phyloP scores from a whole-genome alignment of 1,284 basidiomycete species.

The Pascua guehoae region DNA sequence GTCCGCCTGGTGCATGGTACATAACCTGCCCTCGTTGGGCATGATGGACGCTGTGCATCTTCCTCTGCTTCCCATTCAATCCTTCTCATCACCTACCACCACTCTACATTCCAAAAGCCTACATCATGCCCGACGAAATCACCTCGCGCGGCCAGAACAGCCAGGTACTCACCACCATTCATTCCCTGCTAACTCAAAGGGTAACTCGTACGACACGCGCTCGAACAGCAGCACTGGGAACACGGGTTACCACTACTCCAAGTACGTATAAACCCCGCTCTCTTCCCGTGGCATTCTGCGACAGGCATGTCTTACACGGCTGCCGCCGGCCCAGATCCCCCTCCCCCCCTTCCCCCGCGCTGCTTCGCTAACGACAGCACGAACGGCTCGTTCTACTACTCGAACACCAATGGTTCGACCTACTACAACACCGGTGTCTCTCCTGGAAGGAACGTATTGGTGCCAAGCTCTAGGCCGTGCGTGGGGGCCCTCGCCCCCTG shows the following conservation, averaged over 20 bases:
- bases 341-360: background rate
- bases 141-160: conserved; percentile 56
- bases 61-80: background rate
- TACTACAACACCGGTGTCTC: conserved; percentile 58
- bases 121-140: conserved; percentile 25
- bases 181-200: conserved; percentile 41
- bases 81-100: background rate
- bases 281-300: no score
- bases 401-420: conserved; percentile 59
- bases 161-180: conserved; percentile 46
- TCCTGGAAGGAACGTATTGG: no score
- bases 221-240: conserved; percentile 47
- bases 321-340: no score
- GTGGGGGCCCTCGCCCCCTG: no score
- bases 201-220: conserved; percentile 59
- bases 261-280: conserved; percentile 45
- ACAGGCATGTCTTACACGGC: no score
- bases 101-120: background rate
- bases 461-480: no score
- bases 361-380: conserved; percentile 9
- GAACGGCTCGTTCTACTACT: conserved; percentile 60
- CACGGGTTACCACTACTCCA: conserved; percentile 60
- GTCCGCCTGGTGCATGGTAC: no score
- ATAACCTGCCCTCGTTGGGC: background rate
- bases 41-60: background rate